Conservation (phyloP, 2,329 filamentous ascomycete genomes). For the Ceratocystis papillata region DNA sequence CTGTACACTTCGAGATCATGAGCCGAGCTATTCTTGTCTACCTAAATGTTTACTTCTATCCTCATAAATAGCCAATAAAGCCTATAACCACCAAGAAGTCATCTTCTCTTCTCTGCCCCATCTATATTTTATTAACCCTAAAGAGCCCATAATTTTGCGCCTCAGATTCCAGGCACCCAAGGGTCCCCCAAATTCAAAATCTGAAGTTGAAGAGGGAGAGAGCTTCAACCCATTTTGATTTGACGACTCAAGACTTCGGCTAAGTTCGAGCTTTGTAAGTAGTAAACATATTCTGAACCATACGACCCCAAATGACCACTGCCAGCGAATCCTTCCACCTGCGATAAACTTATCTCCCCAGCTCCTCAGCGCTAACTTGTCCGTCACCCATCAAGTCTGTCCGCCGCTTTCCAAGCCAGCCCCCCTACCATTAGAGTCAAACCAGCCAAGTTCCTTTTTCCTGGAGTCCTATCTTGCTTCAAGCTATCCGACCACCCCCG, state of each 20-base stretch:
- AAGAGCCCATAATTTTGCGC: neutral
- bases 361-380: neutral
- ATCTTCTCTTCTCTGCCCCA: too few species aligned
- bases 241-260: neutral
- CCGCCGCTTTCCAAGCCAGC: neutral
- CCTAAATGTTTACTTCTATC: too few species aligned
- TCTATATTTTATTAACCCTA: neutral
- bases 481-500: slow-evolving; percentile 9
- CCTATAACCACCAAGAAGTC: too few species aligned
- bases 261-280: too few species aligned
- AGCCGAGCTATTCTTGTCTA: too few species aligned
- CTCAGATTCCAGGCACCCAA: neutral
- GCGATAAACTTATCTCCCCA: neutral
- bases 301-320: neutral
- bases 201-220: neutral
- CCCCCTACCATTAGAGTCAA: neutral
- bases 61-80: too few species aligned
- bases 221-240: neutral
- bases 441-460: too few species aligned
- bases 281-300: neutral
- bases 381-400: neutral
- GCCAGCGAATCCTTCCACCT: neutral
- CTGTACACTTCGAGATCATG: too few species aligned
- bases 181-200: neutral
- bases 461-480: neutral